These are phyloP conservation scores for Nigrospora osmanthi DNA, from an alignment of 2,329 filamentous ascomycete species.

Conservation along the genomic window DNA sequence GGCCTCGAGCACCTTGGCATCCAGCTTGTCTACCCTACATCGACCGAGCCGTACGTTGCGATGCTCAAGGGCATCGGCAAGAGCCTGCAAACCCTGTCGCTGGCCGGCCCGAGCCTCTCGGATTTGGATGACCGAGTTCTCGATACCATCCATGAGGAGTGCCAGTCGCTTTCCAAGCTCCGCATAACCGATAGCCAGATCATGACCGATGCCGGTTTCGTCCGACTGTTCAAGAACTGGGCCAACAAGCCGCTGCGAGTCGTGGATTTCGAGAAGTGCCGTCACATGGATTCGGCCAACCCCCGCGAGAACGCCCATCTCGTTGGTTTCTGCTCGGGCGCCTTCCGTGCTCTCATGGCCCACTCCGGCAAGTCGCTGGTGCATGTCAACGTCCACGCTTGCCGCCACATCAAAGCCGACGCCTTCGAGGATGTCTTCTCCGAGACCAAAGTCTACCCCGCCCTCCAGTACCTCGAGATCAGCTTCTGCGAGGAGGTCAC, in stretches of 20 bases:
- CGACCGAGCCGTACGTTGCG: constrained; percentile 48
- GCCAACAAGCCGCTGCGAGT: constrained; percentile 61
- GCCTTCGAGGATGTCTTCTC: constrained; percentile 71
- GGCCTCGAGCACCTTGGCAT: constrained; percentile 70
- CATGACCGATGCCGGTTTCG: constrained; percentile 70
- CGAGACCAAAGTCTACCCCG: constrained; percentile 52
- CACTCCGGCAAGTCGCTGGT: constrained; percentile 66
- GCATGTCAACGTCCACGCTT: constrained; percentile 71
- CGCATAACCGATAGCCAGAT: constrained; percentile 71
- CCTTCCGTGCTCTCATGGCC: constrained; percentile 73
- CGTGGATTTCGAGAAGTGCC: constrained; percentile 70
- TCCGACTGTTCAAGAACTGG: constrained; percentile 68
- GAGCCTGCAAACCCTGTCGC: constrained; percentile 67
- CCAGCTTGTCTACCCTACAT: constrained; percentile 51
- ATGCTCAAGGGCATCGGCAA: constrained; percentile 56
- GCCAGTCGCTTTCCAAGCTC: constrained; percentile 63
- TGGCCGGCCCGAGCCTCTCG: constrained; percentile 29
- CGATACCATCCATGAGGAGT: constrained; percentile 61
- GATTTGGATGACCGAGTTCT: constrained; percentile 64
- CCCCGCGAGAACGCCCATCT: constrained; percentile 58
- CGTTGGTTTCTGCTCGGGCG: constrained; percentile 66
- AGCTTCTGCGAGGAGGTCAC: constrained; percentile 67
- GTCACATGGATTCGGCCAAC: constrained; percentile 64
- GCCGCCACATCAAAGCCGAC: constrained; percentile 67
- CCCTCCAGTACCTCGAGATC: constrained; percentile 65